Base-by-base conservation (phyloP, 352 stramenopile genomes). In the Elongisporangium undulatum region DNA sequence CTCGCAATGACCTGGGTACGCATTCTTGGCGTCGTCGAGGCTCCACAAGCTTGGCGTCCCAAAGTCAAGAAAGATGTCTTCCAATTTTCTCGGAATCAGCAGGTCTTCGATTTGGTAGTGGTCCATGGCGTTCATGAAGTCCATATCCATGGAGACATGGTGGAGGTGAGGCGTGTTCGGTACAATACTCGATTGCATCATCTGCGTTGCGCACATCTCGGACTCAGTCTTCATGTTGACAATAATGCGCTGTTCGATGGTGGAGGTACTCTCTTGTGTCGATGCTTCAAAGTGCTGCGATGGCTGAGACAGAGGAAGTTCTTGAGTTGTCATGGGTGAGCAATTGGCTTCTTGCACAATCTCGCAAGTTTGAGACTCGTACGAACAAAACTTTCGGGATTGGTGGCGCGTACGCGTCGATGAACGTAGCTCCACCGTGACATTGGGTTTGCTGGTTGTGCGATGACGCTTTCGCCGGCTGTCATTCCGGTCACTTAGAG, bases 31-130 rank as follows among this genome's bases (percentile, higher is more conserved):
- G 7, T 74, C 69, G 55, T 82, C 67, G 26, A 50, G 19, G 49
- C 75, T 49, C 75, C 77, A 83, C 53, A 67, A 63, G 52, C 73
- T 87, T 19, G 77, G 75, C 3, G 75, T 60, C 22, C 77, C 79
- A 57, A 86, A 87, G 60, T 89, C 75, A 29, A 87, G 71, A 1
- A 79, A 51, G 22, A 85, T 38, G 6, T 57, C 51, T 2, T 68
- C 71, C 1, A 68, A 64, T 51, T 48, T 62, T 21, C 61, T 61
- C 10, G 51, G 61, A 56, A 68, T 72, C 4, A 63, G 66, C 8
- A 72, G 15, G 10, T 57, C 56, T 20, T 53, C 51, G 10, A 39
- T 49, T 4, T 57, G 53, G 26, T 70, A 51, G 21, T 76, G 59
- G 17, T 69, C 56, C 29, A 41, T 15, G 5, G 29, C 2, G 29